Conservation (phyloP, 257 asterid species). For the Rhazya stricta region DNA sequence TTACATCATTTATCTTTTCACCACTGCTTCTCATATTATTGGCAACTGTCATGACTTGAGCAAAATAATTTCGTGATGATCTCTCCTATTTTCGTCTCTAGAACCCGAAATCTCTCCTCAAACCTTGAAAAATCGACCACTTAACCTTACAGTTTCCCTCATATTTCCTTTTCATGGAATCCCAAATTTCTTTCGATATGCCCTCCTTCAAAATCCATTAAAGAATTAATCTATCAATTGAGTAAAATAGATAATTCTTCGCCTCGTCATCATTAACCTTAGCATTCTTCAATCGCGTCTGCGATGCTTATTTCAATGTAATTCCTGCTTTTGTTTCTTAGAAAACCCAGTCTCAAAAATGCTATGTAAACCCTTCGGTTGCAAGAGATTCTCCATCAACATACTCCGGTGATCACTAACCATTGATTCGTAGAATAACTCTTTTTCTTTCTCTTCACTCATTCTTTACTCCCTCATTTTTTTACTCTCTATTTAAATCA, state of each 20-base stretch:
- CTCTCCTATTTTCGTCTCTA: background rate
- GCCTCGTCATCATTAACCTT: background rate
- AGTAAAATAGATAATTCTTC: background rate
- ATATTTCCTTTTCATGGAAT: background rate
- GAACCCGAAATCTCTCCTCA: background rate
- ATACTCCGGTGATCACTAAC: background rate
- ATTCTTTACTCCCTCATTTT: too few species aligned
- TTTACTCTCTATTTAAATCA: background rate
- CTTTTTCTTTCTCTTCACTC: background rate
- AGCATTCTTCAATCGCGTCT: background rate
- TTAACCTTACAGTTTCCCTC: background rate
- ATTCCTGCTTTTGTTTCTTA: background rate
- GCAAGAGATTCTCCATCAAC: background rate
- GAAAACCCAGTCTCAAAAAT: background rate
- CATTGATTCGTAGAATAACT: background rate
- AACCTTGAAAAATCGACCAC: too few species aligned
- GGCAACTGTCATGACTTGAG: background rate
- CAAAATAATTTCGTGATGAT: background rate
- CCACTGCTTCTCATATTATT: background rate
- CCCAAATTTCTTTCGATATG: too few species aligned
- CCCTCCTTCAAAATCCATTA: too few species aligned
- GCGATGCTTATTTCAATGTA: background rate
- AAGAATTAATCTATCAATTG: conserved; percentile 2
- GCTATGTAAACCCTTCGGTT: background rate
- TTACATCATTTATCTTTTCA: background rate